Percentiles rank a stretch among this genome's conserved stretches.
Conservation (phyloP, 2,329 filamentous ascomycete species). For the Aaosphaeria pasadenensis region DNA sequence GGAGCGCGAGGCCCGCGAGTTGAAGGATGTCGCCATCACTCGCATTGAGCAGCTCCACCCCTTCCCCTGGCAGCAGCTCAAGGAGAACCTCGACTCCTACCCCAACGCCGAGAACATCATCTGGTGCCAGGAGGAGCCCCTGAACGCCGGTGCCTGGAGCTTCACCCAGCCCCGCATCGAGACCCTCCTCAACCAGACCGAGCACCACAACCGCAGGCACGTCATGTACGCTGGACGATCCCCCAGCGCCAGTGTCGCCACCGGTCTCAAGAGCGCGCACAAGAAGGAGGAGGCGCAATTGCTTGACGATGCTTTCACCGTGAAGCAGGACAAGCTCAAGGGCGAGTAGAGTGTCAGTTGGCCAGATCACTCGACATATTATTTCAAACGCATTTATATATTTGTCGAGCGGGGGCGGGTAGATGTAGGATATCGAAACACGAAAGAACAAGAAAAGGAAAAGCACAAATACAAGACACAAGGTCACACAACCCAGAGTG, state of each 20-base stretch:
- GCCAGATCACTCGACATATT: too few relatives aligned
- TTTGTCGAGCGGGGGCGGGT: too few relatives aligned
- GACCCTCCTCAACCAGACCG: constrained; percentile 88
- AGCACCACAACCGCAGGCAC: constrained; percentile 90
- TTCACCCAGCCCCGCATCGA: constrained; percentile 97
- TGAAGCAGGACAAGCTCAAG: constrained; percentile 65
- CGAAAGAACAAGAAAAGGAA: too few relatives aligned
- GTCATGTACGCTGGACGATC: constrained; percentile 96
- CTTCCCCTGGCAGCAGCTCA: constrained; percentile 96
- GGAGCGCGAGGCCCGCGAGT: constrained; percentile 79
- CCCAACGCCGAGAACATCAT: constrained; percentile 97
- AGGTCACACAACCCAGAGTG: too few relatives aligned
- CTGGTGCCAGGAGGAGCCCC: constrained; percentile 95
- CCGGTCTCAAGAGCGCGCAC: constrained; percentile 84
- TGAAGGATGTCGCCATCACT: constrained; percentile 90
- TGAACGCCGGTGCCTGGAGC: constrained; percentile 95
- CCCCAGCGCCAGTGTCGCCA: constrained; percentile 90
- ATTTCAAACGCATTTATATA: too few relatives aligned
- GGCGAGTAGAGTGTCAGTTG: constrained; percentile 49
- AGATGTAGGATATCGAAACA: too few relatives aligned
- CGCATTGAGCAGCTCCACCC: constrained; percentile 97
- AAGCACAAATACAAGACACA: too few relatives aligned
- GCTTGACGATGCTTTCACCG: constrained; percentile 61
- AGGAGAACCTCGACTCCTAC: constrained; percentile 95
- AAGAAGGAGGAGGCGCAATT: constrained; percentile 90